Base-by-base conservation (phyloP, 225 moss, liverwort and hornwort genomes). In the Antitrichia curtipendula region DNA sequence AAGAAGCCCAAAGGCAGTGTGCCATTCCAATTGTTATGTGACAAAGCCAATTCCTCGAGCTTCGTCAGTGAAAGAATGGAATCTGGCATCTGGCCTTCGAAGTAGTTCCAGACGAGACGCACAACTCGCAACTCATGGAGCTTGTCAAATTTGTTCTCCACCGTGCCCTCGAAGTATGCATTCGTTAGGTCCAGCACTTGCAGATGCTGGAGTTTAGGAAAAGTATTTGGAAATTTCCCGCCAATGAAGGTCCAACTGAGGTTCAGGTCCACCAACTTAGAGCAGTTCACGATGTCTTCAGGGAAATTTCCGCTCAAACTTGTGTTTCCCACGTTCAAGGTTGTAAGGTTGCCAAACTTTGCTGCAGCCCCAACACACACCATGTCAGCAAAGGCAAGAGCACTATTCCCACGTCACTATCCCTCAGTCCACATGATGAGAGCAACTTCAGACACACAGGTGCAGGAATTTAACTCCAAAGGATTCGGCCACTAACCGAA, bases 111-210 rank as follows among this genome's bases (percentile, higher is more conserved):
- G 2, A 0, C 21, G 5, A 83, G 57, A 22, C 22, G 41, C 1
- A 84, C 1, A 4, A 84, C 32, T 32, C 43, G 57, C 2, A 90
- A 54, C 41, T 87, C 80, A 9, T 63, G 88, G 32, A 92, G 75
- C 58, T 80, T 62, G 3, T 80, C 86, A 52, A 90, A 57, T 84
- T 15, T 58, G 16, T 4, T 57, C 45, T 9, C 58, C 57, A 71
- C 7, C 2, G 34, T 43, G 16, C 71, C 70, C 1, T 43, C 14
- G 2, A 70, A 21, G 15, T 22, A 0, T 0, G 0, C 16, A 29
- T 3, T 0, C 0, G 32, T 3, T 21, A 71, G 7, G 70, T 84
- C 57, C 4, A 84, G 11, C 32, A 71, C 71, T 41, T 84, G 32
- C 4, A 84, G 32, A 54, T 70, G 10, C 4, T 70, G 56, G 22